Evolutionary conservation across 768 basidiomycete species (phyloP), one percentile per base, ranked within the genome.

Genomic region (Ephemerocybe angulata): DNA sequence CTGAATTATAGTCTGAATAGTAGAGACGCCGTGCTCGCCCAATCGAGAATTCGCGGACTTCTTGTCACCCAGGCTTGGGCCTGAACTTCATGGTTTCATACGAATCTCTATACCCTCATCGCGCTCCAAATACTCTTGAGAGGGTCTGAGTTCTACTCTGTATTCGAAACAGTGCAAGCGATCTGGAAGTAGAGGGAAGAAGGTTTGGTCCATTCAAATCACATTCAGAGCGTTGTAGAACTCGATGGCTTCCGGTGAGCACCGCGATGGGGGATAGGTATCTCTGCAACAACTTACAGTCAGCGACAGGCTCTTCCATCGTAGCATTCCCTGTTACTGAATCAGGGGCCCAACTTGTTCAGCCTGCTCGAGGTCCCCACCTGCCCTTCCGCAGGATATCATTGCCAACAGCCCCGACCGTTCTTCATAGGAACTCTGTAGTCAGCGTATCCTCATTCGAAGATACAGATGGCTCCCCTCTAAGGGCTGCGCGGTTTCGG

Each of bases 371-470:
- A 12, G 70, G 71, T 1, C 77, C 78, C 12, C 74, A 83, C 68
- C 73, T 84, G 28, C 83, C 84, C 11, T 86, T 86, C 62, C 76
- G 85, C 52, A 75, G 85, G 33, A 86, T 86, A 54, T 85, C 83
- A 35, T 68, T 87, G 50, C 77, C 83, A 52, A 73, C 80, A 35
- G 66, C 79, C 53, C 76, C 84, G 13, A 78, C 76, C 44, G 60
- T 77, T 8, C 65, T 78, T 11, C 75, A 87, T 58, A 72, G 88
- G 33, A 79, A 85, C 40, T 90, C 88, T 0, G 76, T 87, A 11
- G 80, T 79, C 46, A 90, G 88, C 66, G 74, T 89, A 17, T 76
- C 83, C 4, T 90, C 91, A 0, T 84, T 87, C 61, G 87, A 88
- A 63, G 79, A 80, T 54, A 68, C 68, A 33, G 68, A 67, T 24